These are phyloP conservation scores for Penicillium odoratum DNA, from an alignment of 495 filamentous ascomycete genomes.

Conservation along the genomic window DNA sequence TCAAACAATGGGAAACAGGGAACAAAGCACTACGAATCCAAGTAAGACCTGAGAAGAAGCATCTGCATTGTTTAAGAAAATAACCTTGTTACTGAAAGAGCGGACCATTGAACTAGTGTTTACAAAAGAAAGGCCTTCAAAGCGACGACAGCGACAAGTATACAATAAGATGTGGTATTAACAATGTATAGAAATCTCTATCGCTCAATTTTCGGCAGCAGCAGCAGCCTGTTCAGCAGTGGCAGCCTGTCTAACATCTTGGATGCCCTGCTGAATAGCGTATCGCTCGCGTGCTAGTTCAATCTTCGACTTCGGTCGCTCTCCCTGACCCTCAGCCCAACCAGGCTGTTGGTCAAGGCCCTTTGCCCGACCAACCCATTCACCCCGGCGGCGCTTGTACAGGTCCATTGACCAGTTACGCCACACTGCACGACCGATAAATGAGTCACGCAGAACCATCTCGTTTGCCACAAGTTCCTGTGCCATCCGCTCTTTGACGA, in stretches of 20 bases:
- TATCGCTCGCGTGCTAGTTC: slow-evolving; percentile 50
- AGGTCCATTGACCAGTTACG: slow-evolving; percentile 89
- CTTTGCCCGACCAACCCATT: slow-evolving; percentile 73
- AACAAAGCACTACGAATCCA: no score
- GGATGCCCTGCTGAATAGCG: slow-evolving; percentile 32
- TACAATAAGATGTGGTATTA: neutral
- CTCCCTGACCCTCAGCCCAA: slow-evolving; percentile 20
- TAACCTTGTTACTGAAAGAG: no score
- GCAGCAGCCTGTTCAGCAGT: neutral
- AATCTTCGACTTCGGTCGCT: slow-evolving; percentile 45
- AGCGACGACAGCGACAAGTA: no score
- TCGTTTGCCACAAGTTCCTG: slow-evolving; percentile 64
- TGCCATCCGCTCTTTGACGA: slow-evolving; percentile 67
- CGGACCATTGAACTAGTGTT: no score
- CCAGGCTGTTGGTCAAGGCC: slow-evolving; percentile 32
- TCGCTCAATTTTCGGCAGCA: neutral
- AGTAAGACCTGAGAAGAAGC: no score
- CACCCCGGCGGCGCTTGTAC: slow-evolving; percentile 65
- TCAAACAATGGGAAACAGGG: no score
- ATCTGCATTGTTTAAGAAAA: no score
- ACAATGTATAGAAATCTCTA: neutral
- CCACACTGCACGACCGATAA: slow-evolving; percentile 81
- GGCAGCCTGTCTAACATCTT: slow-evolving; percentile 12
- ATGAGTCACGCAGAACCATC: slow-evolving; percentile 65
- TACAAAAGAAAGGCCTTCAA: neutral